Evolutionary conservation across 2,329 filamentous ascomycete genomes (phyloP), one percentile per base, ranked within the genome.

Genomic region (Colletotrichum sp.): DNA sequence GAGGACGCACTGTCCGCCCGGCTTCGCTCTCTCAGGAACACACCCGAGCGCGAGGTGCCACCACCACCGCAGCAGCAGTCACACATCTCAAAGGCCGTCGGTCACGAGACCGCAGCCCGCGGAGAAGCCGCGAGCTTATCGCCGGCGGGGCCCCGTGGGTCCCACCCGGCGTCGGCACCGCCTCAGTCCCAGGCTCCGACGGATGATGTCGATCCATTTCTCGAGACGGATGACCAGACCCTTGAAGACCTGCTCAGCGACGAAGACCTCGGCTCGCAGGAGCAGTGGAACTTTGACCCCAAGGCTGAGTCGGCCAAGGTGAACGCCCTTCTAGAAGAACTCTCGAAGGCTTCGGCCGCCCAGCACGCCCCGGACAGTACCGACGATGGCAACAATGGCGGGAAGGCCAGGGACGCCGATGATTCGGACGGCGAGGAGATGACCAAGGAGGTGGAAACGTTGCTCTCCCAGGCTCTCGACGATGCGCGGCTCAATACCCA

Each of bases 351-450:
- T 22, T 75, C 74, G 19, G 59, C 63, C 22, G 63, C 27, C 30
- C 70, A 44, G 30, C 44, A 73, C 15, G 34, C 25, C 16, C 63
- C n/a, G 12, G 36, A 59, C 19, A 64, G 13, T 25, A 52, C n/a
- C 11, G 44, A 52, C n/a, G n/a, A 52, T 52, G 22, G 68, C 13
- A 16, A 36, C 60, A 3, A 4, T 6, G 22, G 48, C n/a, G 15
- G 15, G 27, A 16, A 9, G 36, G 57, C n/a, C 9, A 32, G 34
- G 69, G 61, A 70, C 12, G 83, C 82, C 1, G 84, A 87, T 66
- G 84, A 90, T 78, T 91, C 90, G 0, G 89, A 91, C n/a, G 86
- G 86, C 1, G 88, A 90, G 39, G 79, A 79, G 3, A 90, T 90
- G 88, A 81, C 81, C 6, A 82, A 81, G 6, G 84, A 89, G 66